These are phyloP conservation scores for Cladophialophora carrionii DNA, from an alignment of 2,329 filamentous ascomycete genomes.

Conservation along the genomic window DNA sequence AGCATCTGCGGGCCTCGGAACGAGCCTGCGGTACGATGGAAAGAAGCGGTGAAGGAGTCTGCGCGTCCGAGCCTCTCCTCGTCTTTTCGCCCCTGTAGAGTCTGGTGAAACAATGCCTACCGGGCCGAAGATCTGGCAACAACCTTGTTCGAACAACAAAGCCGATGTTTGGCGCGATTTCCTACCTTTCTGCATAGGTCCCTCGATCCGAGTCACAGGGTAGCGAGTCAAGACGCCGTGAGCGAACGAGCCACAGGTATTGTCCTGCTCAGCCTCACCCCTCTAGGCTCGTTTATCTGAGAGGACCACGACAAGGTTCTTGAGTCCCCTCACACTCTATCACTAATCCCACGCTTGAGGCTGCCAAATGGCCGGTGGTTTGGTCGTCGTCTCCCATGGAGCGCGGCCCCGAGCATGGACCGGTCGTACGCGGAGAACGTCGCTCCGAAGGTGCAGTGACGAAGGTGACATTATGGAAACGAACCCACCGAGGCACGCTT, in stretches of 20 bases:
- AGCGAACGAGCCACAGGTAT: not conserved
- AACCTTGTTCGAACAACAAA: slow-evolving; percentile 30
- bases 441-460: slow-evolving; percentile 8
- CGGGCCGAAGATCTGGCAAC: slow-evolving; percentile 24
- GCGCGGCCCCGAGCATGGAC: not conserved
- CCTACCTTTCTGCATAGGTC: not conserved
- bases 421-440: slow-evolving; percentile 15
- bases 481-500: slow-evolving; percentile 1
- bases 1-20: not conserved
- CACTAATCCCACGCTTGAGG: too few species aligned
- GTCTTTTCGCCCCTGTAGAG: not conserved
- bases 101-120: slow-evolving; percentile 3
- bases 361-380: slow-evolving; percentile 9
- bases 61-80: not conserved
- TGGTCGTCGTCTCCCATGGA: not conserved
- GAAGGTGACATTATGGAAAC: slow-evolving; percentile 9
- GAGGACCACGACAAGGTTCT: not conserved
- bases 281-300: not conserved
- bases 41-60: slow-evolving; percentile 15
- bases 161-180: not conserved
- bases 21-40: slow-evolving; percentile 3
- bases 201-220: not conserved
- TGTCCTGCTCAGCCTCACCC: not conserved
- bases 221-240: too few species aligned
- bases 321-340: not conserved